Evolutionary conservation across 768 basidiomycete species (phyloP).

Genomic region (Leccinum variicolor): DNA sequence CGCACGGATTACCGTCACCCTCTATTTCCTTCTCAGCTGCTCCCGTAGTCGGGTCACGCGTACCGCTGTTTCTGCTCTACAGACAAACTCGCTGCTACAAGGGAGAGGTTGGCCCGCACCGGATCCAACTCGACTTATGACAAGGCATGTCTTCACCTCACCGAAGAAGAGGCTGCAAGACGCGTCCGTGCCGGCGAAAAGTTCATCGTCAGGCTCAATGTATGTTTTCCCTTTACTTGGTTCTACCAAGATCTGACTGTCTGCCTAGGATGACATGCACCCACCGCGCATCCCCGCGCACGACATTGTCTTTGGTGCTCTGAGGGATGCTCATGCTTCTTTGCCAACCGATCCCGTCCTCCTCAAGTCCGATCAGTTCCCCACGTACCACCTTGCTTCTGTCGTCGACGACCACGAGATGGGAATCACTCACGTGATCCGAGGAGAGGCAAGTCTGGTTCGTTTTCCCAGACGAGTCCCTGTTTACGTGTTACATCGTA

Average conservation of each 20-base stretch:
- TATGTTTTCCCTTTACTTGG: conserved; percentile 33
- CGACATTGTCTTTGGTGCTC: conserved; percentile 75
- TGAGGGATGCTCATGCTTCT: conserved; percentile 74
- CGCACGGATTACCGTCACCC: conserved; percentile 1
- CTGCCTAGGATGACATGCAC: conserved; percentile 52
- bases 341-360: conserved; percentile 87
- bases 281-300: conserved; percentile 47
- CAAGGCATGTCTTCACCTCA: conserved; percentile 80
- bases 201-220: conserved; percentile 85
- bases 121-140: conserved; percentile 87
- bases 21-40: neutral
- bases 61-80: conserved; percentile 94
- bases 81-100: conserved; percentile 62
- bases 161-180: conserved; percentile 80
- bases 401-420: conserved; percentile 96
- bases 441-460: conserved; percentile 70
- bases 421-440: conserved; percentile 92
- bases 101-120: conserved; percentile 63
- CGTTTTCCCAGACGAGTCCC: neutral
- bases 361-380: conserved; percentile 88
- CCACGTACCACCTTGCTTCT: conserved; percentile 95
- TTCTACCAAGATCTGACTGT: neutral
- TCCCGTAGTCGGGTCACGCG: conserved; percentile 71
- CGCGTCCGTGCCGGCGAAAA: conserved; percentile 73
- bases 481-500: conserved; percentile 28